Conservation (phyloP, 192 early-diverging fungal species). For the Haplosporangium gracile region DNA sequence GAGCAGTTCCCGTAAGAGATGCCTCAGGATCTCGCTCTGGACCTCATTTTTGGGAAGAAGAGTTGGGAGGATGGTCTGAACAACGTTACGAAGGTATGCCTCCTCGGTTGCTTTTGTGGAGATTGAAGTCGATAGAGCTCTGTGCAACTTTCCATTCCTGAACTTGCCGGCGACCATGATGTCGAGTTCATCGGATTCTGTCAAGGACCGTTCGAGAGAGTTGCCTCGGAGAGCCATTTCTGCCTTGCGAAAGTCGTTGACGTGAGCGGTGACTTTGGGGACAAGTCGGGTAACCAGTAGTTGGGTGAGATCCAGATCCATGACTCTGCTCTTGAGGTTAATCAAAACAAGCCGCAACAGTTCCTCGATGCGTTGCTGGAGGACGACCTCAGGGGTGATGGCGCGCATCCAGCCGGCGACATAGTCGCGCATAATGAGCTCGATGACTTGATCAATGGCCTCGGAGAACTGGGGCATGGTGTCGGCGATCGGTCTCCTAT, state of each 20-base stretch:
- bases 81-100: constrained; percentile 72
- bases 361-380: constrained; percentile 64
- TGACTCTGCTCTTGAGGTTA: constrained; percentile 56
- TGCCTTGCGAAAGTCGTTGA: constrained; percentile 72
- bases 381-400: constrained; percentile 60
- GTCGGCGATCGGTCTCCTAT: constrained; percentile 38
- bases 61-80: constrained; percentile 74
- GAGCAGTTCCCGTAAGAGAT: constrained; percentile 83
- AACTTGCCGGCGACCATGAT: constrained; percentile 69
- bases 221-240: constrained; percentile 65
- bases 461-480: constrained; percentile 51
- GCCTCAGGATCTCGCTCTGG: constrained; percentile 66
- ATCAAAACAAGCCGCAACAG: constrained; percentile 58
- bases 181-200: constrained; percentile 70
- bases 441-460: constrained; percentile 62
- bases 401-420: constrained; percentile 68
- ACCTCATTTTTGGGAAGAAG: constrained; percentile 72
- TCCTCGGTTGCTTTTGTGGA: constrained; percentile 62
- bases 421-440: constrained; percentile 69
- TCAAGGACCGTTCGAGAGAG: constrained; percentile 61
- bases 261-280: constrained; percentile 80
- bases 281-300: constrained; percentile 73
- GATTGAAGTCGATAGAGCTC: constrained; percentile 65
- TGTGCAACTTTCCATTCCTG: constrained; percentile 67
- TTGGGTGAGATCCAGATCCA: constrained; percentile 71